A percentile compares a stretch with the other conserved stretches of the same genome.
Conservation (phyloP, 495 filamentous ascomycete genomes). For the Podospora pseudoanserina region DNA sequence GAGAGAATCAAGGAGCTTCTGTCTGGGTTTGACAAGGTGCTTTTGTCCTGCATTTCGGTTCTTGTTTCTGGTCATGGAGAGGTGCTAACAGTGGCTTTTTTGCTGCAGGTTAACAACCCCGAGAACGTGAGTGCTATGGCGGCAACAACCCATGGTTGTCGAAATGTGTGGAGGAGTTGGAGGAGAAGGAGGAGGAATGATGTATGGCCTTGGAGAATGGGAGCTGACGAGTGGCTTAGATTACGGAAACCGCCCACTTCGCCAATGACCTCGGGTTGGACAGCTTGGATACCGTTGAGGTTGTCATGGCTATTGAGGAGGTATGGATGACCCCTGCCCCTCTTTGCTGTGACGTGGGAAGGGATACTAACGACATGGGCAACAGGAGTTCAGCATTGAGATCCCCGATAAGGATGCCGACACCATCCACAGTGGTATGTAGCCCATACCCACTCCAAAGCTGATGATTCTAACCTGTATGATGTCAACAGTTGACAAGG, state of each 20-base stretch:
- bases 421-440: slow-evolving; percentile 89
- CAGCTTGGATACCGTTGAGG: slow-evolving; percentile 96
- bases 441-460: background rate
- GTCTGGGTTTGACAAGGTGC: slow-evolving; percentile 95
- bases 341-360: background rate
- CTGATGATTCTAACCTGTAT: background rate
- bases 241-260: slow-evolving; percentile 80
- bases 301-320: slow-evolving; percentile 99
- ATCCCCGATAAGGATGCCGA: slow-evolving; percentile 99
- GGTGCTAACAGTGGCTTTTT: slow-evolving; percentile 1
- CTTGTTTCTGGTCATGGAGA: background rate
- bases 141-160: background rate
- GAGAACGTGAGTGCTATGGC: slow-evolving; percentile 59
- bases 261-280: slow-evolving; percentile 93
- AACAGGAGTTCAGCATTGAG: slow-evolving; percentile 98
- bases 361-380: background rate
- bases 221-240: slow-evolving; percentile 49
- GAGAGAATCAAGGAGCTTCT: slow-evolving; percentile 88
- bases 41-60: slow-evolving; percentile 25
- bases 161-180: background rate
- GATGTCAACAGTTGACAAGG: slow-evolving; percentile 73
- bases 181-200: background rate
- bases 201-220: background rate
- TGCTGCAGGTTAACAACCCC: slow-evolving; percentile 65
- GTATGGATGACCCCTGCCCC: slow-evolving; percentile 44